Conservation (phyloP, 768 basidiomycete genomes). For the Psilocybe azurescens region DNA sequence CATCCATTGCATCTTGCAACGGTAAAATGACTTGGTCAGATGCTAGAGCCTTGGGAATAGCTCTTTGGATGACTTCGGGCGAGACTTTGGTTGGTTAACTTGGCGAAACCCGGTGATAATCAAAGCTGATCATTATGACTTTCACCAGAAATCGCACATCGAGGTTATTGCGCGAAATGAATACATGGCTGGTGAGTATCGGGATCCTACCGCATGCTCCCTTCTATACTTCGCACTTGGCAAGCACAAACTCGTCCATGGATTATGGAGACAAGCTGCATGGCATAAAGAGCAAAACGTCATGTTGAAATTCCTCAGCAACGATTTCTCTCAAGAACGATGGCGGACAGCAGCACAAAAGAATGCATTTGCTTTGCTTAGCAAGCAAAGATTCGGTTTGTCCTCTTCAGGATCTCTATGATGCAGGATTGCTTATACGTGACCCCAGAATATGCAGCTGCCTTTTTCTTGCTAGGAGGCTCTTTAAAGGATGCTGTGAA, state of each 20-base stretch:
- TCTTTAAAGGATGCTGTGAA: conserved; percentile 90
- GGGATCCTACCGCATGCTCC: conserved; percentile 90
- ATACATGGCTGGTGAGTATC: conserved; percentile 85
- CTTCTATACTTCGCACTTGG: conserved; percentile 95
- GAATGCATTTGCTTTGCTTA: conserved; percentile 91
- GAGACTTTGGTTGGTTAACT: conserved; percentile 72
- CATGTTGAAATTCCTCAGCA: conserved; percentile 92
- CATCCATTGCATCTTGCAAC: conserved; percentile 73
- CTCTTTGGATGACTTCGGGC: conserved; percentile 83
- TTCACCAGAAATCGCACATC: conserved; percentile 71
- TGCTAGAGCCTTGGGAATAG: conserved; percentile 84
- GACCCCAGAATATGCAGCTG: conserved; percentile 90
- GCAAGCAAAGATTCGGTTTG: conserved; percentile 92
- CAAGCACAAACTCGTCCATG: conserved; percentile 90
- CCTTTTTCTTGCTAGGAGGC: conserved; percentile 94
- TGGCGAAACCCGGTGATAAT: conserved; percentile 1
- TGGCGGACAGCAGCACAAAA: conserved; percentile 96
- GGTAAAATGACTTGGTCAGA: conserved; percentile 92
- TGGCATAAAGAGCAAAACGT: conserved; percentile 90
- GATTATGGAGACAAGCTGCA: conserved; percentile 93
- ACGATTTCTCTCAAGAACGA: conserved; percentile 83
- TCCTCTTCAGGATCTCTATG: background rate
- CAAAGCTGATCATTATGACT: conserved; percentile 4
- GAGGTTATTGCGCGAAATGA: conserved; percentile 92
- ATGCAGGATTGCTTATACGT: conserved; percentile 10